Evolutionary conservation across 2,329 filamentous ascomycete species (phyloP), one percentile per base, ranked within the genome.

Genomic region (Diplocarpon mali): DNA sequence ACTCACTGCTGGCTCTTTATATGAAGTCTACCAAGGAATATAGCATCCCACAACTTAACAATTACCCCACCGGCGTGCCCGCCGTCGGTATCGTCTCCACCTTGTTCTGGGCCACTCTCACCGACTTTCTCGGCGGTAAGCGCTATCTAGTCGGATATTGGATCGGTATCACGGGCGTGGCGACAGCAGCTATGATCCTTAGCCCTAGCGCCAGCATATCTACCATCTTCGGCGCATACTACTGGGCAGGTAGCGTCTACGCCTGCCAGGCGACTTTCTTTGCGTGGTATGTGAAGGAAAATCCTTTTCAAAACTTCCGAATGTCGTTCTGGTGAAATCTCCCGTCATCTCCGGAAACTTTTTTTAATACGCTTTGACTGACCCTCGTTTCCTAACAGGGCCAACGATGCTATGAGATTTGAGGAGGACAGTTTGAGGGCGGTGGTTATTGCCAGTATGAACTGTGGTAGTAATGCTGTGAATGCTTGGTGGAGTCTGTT

Each of bases 221-320:
- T 0, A 65, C 73, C 1, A 70, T 77, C 0, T 81, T 85, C 49
- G 78, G 76, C 2, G 78, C 79, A 3, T 85, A 83, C 53, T 85
- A 84, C 60, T 80, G 76, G 74, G 77, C 80, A 0, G 82, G 82
- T 1, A 67, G 72, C 3, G 77, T 84, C 0, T 85, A 85, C 53
- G 80, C 81, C 0, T 83, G 80, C 55, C 80, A 86, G 61, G 80
- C 82, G 0, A 82, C 77, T 0, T 85, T 85, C 53, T 85, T 86
- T 53, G 81, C 82, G 0, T 43, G 41, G 20, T 24, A 24, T 24
- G 20, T 24, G 7, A 24, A n/a, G n/a, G n/a, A n/a, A n/a, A n/a
- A n/a, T n/a, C n/a, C n/a, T n/a, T n/a, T n/a, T n/a, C n/a, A n/a
- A n/a, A n/a, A n/a, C n/a, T n/a, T n/a, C n/a, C 20, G 20, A 24